Conservation (phyloP, 2,329 filamentous ascomycete genomes). For the Herpotrichia juniperi region DNA sequence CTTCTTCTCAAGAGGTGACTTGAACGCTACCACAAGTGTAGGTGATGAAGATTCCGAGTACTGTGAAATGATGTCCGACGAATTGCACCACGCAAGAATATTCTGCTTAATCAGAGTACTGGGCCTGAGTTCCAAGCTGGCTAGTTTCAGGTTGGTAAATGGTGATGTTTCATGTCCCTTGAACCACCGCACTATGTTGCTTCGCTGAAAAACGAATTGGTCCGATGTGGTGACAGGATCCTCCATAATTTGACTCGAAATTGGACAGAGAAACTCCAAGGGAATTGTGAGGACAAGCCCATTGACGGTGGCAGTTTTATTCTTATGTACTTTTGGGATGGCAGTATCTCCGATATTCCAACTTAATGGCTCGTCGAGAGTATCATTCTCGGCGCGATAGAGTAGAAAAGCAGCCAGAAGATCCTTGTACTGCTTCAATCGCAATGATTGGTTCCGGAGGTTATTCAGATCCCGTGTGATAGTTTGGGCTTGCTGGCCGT, state of each 20-base stretch:
- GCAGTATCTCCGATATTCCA: slow-evolving; percentile 29
- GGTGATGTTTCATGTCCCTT: slow-evolving; percentile 36
- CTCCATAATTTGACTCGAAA: slow-evolving; percentile 38
- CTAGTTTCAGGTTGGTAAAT: slow-evolving; percentile 33
- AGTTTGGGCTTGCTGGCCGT: slow-evolving; percentile 4
- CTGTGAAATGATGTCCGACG: slow-evolving; percentile 6
- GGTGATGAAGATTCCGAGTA: background rate
- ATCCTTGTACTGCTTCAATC: slow-evolving; percentile 17
- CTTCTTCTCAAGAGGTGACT: slow-evolving; percentile 19
- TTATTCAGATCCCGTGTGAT: slow-evolving; percentile 1
- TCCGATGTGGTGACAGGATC: slow-evolving; percentile 43
- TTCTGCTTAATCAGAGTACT: slow-evolving; percentile 24
- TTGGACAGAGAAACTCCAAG: slow-evolving; percentile 35
- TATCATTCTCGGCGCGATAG: slow-evolving; percentile 23
- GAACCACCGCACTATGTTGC: slow-evolving; percentile 44
- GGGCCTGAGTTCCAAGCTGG: slow-evolving; percentile 21
- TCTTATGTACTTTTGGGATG: slow-evolving; percentile 16
- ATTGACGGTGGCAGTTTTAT: background rate
- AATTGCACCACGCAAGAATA: slow-evolving; percentile 28
- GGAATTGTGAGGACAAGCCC: slow-evolving; percentile 25
- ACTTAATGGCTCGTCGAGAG: slow-evolving; percentile 17
- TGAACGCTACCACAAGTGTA: slow-evolving; percentile 14
- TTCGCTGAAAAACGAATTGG: slow-evolving; percentile 40
- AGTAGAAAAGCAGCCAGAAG: slow-evolving; percentile 30
- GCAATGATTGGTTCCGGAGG: slow-evolving; percentile 8